Base-by-base conservation (phyloP, 169 alveolate genomes). In the Plasmodium adleri region DNA sequence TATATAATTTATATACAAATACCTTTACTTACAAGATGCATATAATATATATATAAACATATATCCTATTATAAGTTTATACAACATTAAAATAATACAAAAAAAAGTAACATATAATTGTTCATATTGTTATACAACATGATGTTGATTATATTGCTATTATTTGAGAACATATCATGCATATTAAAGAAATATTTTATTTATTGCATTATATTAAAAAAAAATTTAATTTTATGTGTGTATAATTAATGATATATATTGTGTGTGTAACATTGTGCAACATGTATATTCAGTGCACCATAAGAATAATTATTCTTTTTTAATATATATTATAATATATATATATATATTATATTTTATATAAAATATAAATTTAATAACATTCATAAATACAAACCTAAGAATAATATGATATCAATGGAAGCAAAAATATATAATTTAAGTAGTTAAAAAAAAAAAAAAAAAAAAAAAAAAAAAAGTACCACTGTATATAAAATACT, bases 251-350 rank as follows among this genome's bases (percentile, higher is more conserved):
- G 52, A 68, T 67, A 68, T 32, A 32, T 50, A 45, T 67, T 67
- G 60, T 80, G 90, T 80, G 90, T 32, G 88, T 74, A 74, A 49
- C 32, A 74, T 72, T 74, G 88, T 80, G 90, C 90, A 80, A 58
- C 83, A 39, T 56, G 73, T 80, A 67, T 56, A 80, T 39, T 68
- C 74, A 80, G 83, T 80, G 90, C 90, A 80, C 90, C 80, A 80
- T 76, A 76, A 17, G 75, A 64, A 76, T 70, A 64, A 67, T 80
- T 47, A 64, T 49, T 45, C 22, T 47, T 76, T 58, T 45, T 20
- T 28, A 28, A 75, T 62, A 63, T 56, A 75, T 56, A 56, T 59
- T 12, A 12, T 12, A 12, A 59, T 59, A 15, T 59, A 20, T 20
- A 59, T 59, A 59, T 59, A 59, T 59, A 59, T 59, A 15, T 59